Percentiles rank a stretch among this genome's conserved stretches.
Conservation (phyloP, 139 green algal genomes). For the Coelastrella sp. region DNA sequence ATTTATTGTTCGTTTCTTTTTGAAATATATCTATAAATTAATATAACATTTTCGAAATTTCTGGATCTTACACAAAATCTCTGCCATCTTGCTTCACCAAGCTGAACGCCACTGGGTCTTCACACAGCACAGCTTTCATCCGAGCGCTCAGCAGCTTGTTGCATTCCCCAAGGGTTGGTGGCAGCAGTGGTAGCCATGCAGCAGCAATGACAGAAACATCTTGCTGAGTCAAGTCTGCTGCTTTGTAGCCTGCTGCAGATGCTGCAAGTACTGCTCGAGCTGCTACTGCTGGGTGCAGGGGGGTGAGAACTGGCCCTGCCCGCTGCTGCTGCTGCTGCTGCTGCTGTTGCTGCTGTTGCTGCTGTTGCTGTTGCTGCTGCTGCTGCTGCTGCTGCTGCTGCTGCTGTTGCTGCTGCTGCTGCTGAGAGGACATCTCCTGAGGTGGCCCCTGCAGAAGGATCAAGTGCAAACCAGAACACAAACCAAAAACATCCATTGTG, state of each 20-base stretch:
- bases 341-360: too few relatives aligned
- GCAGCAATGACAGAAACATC: slow-evolving; percentile 8
- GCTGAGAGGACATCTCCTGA: not conserved
- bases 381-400: slow-evolving; percentile 30
- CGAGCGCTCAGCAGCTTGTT: slow-evolving; percentile 53
- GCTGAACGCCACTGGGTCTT: slow-evolving; percentile 48
- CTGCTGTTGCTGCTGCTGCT: slow-evolving; percentile 6
- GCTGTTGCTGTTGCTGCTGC: too few relatives aligned
- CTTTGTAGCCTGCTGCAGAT: not conserved
- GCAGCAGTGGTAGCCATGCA: slow-evolving; percentile 40
- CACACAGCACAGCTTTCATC: slow-evolving; percentile 31
- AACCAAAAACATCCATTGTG: too few relatives aligned
- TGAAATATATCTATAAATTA: too few relatives aligned
- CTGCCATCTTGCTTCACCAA: slow-evolving; percentile 53
- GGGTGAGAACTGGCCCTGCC: not conserved
- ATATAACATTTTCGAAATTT: not conserved
- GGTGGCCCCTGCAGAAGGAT: not conserved
- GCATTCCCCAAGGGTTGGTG: slow-evolving; percentile 6
- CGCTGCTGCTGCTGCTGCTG: slow-evolving; percentile 2
- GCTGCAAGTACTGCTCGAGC: not conserved
- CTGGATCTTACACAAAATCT: slow-evolving; percentile 54
- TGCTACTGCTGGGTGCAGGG: slow-evolving; percentile 12
- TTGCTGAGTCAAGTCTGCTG: slow-evolving; percentile 21
- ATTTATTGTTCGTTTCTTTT: too few relatives aligned
- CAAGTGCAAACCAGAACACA: too few relatives aligned